phyloP scores from a whole-genome alignment of 352 stramenopile genomes.

The Achlya hypogyna region DNA sequence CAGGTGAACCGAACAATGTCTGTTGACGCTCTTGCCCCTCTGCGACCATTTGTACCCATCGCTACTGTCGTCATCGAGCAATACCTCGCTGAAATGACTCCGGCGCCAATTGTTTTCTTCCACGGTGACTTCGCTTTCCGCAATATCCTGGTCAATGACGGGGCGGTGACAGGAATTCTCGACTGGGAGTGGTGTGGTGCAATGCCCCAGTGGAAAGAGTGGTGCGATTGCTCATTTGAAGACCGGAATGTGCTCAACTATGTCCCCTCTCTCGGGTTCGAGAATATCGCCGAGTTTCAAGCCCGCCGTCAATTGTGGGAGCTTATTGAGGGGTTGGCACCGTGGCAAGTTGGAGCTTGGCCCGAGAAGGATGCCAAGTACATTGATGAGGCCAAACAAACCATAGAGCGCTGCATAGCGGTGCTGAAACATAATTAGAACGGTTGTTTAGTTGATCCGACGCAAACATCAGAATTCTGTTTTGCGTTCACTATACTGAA shows the following conservation, averaged over 20 bases:
- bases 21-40: neutral
- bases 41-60: neutral
- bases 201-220: conserved; percentile 11
- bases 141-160: conserved; percentile 14
- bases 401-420: neutral
- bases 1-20: neutral
- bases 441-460: too few species aligned
- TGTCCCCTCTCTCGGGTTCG: conserved; percentile 1
- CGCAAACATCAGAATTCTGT: too few species aligned
- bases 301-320: neutral
- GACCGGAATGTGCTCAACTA: conserved; percentile 6
- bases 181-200: conserved; percentile 18
- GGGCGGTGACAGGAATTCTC: conserved; percentile 3
- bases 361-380: neutral
- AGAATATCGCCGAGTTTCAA: neutral
- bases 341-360: conserved; percentile 11
- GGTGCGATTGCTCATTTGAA: neutral
- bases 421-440: neutral
- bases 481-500: too few species aligned
- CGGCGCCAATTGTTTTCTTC: neutral
- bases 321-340: conserved; percentile 1
- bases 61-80: neutral
- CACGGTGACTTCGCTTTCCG: conserved; percentile 16
- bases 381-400: neutral
- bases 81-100: neutral